These are phyloP conservation scores for Protomyces inouyei DNA, from an alignment of 1,139 yeast genomes.

Conservation along the genomic window DNA sequence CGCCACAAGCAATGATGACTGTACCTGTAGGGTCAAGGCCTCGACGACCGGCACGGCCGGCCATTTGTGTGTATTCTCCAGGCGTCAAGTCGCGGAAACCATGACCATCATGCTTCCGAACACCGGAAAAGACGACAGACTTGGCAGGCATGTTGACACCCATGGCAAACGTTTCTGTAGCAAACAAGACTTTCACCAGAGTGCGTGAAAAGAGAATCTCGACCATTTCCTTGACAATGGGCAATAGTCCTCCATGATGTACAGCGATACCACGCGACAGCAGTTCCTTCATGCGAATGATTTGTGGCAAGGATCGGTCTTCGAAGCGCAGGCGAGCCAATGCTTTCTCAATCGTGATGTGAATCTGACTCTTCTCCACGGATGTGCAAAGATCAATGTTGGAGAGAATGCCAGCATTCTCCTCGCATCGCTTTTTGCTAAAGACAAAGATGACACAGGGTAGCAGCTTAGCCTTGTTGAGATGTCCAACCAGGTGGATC, in stretches of 20 bases:
- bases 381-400: slow-evolving; percentile 70
- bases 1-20: slow-evolving; percentile 85
- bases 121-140: slow-evolving; percentile 84
- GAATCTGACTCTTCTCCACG: slow-evolving; percentile 82
- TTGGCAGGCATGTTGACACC: slow-evolving; percentile 95
- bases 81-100: slow-evolving; percentile 76
- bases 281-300: slow-evolving; percentile 71
- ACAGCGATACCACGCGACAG: slow-evolving; percentile 89
- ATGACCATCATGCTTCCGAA: slow-evolving; percentile 85
- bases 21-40: slow-evolving; percentile 92
- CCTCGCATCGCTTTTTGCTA: slow-evolving; percentile 88
- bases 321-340: slow-evolving; percentile 82
- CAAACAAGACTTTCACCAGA: slow-evolving; percentile 82
- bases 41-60: slow-evolving; percentile 98
- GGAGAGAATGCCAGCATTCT: slow-evolving; percentile 76
- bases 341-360: slow-evolving; percentile 86
- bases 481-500: slow-evolving; percentile 66
- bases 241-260: slow-evolving; percentile 94
- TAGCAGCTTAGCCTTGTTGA: slow-evolving; percentile 60
- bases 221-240: slow-evolving; percentile 90
- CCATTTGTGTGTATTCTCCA: slow-evolving; percentile 98
- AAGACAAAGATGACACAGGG: slow-evolving; percentile 94
- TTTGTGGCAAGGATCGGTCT: slow-evolving; percentile 90
- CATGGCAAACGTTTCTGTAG: slow-evolving; percentile 98
- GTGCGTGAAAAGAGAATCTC: slow-evolving; percentile 86